Percentiles rank a stretch among this genome's conserved stretches.
Conservation (phyloP, 352 stramenopile species). For the Phytophthora pinifolia region DNA sequence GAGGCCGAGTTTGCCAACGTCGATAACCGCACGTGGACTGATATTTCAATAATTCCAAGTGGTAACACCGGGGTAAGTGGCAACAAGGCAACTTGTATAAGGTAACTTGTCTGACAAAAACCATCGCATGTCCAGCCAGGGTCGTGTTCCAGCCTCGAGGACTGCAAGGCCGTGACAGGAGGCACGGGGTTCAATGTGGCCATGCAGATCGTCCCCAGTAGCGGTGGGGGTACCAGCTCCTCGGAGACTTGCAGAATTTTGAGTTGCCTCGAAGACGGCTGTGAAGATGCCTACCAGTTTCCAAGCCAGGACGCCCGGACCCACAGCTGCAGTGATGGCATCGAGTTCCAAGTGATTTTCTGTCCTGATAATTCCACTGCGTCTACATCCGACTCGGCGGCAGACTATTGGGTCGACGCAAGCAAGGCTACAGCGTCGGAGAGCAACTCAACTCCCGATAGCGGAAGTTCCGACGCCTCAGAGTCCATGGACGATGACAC, state of each 20-base stretch:
- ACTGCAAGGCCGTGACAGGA: constrained; percentile 62
- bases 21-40: constrained; percentile 56
- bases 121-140: constrained; percentile 35
- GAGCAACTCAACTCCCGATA: constrained; percentile 12
- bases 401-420: constrained; percentile 27
- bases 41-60: constrained; percentile 79
- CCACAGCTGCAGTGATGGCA: constrained; percentile 44
- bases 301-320: constrained; percentile 72
- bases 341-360: constrained; percentile 69
- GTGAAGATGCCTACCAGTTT: constrained; percentile 69
- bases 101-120: constrained; percentile 14
- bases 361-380: constrained; percentile 28
- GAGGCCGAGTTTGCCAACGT: constrained; percentile 72
- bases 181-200: constrained; percentile 70
- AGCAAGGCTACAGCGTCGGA: constrained; percentile 4
- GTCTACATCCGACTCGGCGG: constrained; percentile 14
- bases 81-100: constrained; percentile 20
- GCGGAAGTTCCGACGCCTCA: constrained; percentile 2
- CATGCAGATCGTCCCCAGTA: constrained; percentile 61
- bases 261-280: constrained; percentile 59
- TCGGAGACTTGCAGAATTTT: constrained; percentile 44
- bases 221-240: constrained; percentile 25
- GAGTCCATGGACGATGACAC: constrained; percentile 1
- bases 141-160: constrained; percentile 51
- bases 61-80: constrained; percentile 36